These are phyloP conservation scores for Jamesozyma gamospora DNA, from an alignment of 805 yeast species.

Conservation along the genomic window DNA sequence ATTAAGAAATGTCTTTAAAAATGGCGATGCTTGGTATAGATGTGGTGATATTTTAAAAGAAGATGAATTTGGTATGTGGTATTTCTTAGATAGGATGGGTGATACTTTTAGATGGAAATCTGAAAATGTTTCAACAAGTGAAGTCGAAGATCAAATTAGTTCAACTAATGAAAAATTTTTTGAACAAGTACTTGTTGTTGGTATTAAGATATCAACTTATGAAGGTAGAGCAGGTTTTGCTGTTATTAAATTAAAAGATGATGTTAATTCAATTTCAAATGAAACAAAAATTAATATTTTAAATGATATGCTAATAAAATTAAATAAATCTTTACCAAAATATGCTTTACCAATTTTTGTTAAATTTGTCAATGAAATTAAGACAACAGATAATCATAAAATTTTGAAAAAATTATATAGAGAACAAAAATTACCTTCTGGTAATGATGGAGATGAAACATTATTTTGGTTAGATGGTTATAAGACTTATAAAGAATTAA, in stretches of 20 bases:
- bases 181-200: slow-evolving; percentile 75
- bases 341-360: slow-evolving; percentile 81
- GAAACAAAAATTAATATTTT: slow-evolving; percentile 27
- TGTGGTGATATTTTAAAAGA: slow-evolving; percentile 72
- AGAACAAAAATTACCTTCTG: slow-evolving; percentile 60
- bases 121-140: slow-evolving; percentile 88
- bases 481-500: slow-evolving; percentile 43
- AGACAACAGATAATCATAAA: slow-evolving; percentile 73
- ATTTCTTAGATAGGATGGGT: slow-evolving; percentile 86
- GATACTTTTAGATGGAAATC: slow-evolving; percentile 96
- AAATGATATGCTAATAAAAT: slow-evolving; percentile 29
- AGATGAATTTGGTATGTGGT: slow-evolving; percentile 60
- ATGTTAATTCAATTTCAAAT: slow-evolving; percentile 10
- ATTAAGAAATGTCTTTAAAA: slow-evolving; percentile 57
- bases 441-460: slow-evolving; percentile 45
- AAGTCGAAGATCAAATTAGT: slow-evolving; percentile 69
- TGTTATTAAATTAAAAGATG: slow-evolving; percentile 46
- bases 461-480: slow-evolving; percentile 62
- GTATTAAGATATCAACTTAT: slow-evolving; percentile 71
- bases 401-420: slow-evolving; percentile 60
- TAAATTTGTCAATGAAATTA: slow-evolving; percentile 53
- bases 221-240: slow-evolving; percentile 96
- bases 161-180: slow-evolving; percentile 30
- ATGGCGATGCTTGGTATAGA: slow-evolving; percentile 88
- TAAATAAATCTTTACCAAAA: slow-evolving; percentile 49